Percentiles rank a stretch among this genome's conserved stretches.
phyloP scores from a whole-genome alignment of 2,329 filamentous ascomycete genomes.

The Botrytis paeoniae region DNA sequence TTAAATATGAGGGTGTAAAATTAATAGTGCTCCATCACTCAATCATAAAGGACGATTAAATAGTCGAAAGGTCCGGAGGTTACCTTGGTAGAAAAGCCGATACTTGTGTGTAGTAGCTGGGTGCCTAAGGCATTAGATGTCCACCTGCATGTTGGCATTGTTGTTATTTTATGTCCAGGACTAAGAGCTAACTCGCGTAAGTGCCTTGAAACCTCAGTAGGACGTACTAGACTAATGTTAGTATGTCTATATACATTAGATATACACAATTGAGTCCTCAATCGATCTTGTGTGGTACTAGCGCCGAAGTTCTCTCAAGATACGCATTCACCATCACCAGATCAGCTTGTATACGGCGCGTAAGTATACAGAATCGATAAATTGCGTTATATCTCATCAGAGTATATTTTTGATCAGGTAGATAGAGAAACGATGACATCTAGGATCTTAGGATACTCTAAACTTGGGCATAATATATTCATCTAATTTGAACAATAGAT shows the following conservation, averaged over 20 bases:
- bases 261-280: background rate
- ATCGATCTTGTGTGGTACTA: background rate
- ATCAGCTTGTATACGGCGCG: background rate
- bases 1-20: background rate
- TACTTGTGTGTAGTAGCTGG: background rate
- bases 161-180: background rate
- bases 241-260: background rate
- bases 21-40: background rate
- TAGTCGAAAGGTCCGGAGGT: background rate
- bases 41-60: background rate
- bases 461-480: no score
- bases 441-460: no score
- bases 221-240: background rate
- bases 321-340: background rate
- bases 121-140: background rate
- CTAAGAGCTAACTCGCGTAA: background rate
- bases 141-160: fast-evolving
- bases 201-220: background rate
- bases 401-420: no score
- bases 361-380: background rate
- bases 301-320: background rate
- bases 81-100: background rate
- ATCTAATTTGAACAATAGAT: background rate
- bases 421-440: no score
- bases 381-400: background rate